phyloP scores from a whole-genome alignment of 1,284 basidiomycete genomes.

The Ustanciosporium gigantosporum region DNA sequence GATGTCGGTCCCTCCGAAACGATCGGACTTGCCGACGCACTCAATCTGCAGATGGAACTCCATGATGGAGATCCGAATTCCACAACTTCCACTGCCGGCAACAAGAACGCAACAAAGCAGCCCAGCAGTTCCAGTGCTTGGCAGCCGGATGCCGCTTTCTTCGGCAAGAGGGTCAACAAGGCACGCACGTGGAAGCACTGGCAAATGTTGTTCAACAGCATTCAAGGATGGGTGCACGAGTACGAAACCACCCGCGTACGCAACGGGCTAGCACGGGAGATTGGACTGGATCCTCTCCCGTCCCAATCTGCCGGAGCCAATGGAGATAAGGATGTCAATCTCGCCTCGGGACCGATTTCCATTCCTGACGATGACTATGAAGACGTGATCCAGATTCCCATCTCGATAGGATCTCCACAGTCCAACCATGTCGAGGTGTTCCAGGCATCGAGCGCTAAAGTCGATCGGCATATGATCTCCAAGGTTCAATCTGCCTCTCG shows the following conservation, averaged over 20 bases:
- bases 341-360: not conserved
- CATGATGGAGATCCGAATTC: constrained; percentile 1
- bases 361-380: not conserved
- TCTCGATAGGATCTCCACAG: constrained; percentile 24
- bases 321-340: not conserved
- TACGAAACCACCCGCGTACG: constrained; percentile 51
- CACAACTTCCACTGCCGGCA: constrained; percentile 5
- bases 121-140: not conserved
- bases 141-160: constrained; percentile 11
- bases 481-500: constrained; percentile 25
- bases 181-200: constrained; percentile 53
- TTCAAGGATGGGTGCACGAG: constrained; percentile 51
- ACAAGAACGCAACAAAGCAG: not conserved
- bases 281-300: constrained; percentile 24
- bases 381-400: constrained; percentile 13
- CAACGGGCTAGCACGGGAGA: constrained; percentile 45
- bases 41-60: constrained; percentile 15
- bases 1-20: constrained; percentile 3
- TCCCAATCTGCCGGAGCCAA: not conserved
- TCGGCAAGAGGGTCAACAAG: constrained; percentile 19
- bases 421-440: constrained; percentile 14
- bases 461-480: constrained; percentile 18
- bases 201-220: constrained; percentile 42
- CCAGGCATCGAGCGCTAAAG: constrained; percentile 16
- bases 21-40: not conserved